Evolutionary conservation across 768 basidiomycete genomes (phyloP).

Genomic region (Calocybe cyanea): DNA sequence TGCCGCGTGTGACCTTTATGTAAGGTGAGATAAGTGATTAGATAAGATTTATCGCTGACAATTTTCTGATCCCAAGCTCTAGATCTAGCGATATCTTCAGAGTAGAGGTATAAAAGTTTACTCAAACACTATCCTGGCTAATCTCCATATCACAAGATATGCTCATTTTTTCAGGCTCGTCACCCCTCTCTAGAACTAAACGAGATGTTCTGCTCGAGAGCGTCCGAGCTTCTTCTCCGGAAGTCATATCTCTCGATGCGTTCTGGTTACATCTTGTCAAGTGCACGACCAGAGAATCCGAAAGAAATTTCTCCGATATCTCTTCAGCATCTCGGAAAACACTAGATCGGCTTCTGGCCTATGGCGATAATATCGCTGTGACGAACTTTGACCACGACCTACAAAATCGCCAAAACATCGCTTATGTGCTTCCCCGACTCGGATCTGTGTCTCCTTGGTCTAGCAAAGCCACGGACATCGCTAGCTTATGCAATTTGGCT

Average conservation of each 20-base stretch:
- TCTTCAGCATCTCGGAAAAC: slow-evolving; percentile 44
- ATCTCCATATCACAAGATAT: slow-evolving; percentile 32
- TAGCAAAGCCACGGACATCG: slow-evolving; percentile 97
- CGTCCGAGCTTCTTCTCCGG: slow-evolving; percentile 49
- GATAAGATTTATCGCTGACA: no score
- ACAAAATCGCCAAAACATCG: slow-evolving; percentile 37
- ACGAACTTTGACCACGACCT: slow-evolving; percentile 35
- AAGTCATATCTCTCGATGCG: slow-evolving; percentile 70
- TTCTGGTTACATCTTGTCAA: slow-evolving; percentile 86
- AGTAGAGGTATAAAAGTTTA: neutral
- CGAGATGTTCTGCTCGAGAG: slow-evolving; percentile 59
- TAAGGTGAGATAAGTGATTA: no score
- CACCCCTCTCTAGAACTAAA: slow-evolving; percentile 69
- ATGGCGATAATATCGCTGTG: slow-evolving; percentile 73
- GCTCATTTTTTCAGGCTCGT: slow-evolving; percentile 77
- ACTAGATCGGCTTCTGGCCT: slow-evolving; percentile 71
- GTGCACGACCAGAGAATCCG: slow-evolving; percentile 40
- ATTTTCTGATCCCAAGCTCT: no score
- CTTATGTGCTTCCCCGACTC: slow-evolving; percentile 77
- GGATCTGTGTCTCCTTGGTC: slow-evolving; percentile 99
- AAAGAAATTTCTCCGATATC: slow-evolving; percentile 42
- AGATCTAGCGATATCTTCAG: no score
- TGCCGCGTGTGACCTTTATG: no score
- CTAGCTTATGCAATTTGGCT: slow-evolving; percentile 79
- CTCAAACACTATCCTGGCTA: neutral